phyloP scores from a whole-genome alignment of 2,329 filamentous ascomycete genomes.

The Orbilia brochopaga region DNA sequence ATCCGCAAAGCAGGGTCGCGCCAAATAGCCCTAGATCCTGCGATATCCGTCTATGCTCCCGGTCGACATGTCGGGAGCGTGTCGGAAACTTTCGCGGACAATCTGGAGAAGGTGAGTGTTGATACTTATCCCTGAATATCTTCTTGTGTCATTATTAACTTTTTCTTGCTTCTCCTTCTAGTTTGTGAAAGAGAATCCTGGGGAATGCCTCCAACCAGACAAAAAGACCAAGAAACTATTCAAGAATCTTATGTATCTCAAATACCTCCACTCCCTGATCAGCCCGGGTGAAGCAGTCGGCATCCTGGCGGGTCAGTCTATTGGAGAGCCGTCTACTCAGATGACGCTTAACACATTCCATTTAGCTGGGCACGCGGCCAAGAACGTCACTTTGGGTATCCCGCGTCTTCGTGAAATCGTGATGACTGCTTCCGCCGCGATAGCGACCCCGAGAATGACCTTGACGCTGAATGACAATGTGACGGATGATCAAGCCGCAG shows the following conservation, averaged over 20 bases:
- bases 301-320: constrained; percentile 93
- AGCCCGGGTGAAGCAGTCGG: constrained; percentile 96
- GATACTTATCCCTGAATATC: not conserved
- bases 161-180: constrained; percentile 53
- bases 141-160: not conserved
- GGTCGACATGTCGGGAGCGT: constrained; percentile 54
- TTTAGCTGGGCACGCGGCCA: constrained; percentile 95
- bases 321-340: constrained; percentile 96
- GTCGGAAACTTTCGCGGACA: constrained; percentile 80
- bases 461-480: constrained; percentile 77
- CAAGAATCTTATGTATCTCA: constrained; percentile 82
- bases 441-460: constrained; percentile 90
- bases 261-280: constrained; percentile 88
- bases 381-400: constrained; percentile 99
- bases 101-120: constrained; percentile 66
- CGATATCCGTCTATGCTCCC: constrained; percentile 54
- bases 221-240: constrained; percentile 70
- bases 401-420: constrained; percentile 95
- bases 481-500: constrained; percentile 70
- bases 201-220: constrained; percentile 58
- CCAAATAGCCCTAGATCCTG: constrained; percentile 28
- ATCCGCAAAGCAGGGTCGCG: constrained; percentile 72
- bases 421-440: constrained; percentile 91
- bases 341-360: constrained; percentile 99
- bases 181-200: constrained; percentile 79